Conservation (phyloP, 1,139 yeast genomes). For the Fermentozyma sake region DNA sequence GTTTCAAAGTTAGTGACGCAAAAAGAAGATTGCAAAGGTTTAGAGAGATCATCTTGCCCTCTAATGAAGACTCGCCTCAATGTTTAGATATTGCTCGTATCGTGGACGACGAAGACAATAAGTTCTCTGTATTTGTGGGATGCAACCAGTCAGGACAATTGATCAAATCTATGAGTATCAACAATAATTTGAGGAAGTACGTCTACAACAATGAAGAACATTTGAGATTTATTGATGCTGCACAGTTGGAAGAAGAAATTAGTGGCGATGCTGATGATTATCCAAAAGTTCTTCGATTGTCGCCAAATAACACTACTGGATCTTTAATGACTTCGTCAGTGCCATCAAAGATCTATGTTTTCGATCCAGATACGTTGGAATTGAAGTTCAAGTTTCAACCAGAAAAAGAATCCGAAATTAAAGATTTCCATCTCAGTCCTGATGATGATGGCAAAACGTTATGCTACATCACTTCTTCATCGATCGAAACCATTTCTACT, state of each 20-base stretch:
- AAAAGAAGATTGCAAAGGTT: conserved; percentile 52
- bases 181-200: conserved; percentile 71
- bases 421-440: conserved; percentile 28
- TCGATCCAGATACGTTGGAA: conserved; percentile 54
- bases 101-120: conserved; percentile 23
- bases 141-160: conserved; percentile 62
- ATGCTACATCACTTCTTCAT: conserved; percentile 51
- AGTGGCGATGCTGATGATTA: conserved; percentile 44
- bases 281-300: conserved; percentile 52
- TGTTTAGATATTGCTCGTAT: conserved; percentile 50
- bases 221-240: conserved; percentile 56
- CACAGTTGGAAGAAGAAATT: conserved; percentile 42
- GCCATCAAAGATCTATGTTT: conserved; percentile 56
- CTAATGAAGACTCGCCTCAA: conserved; percentile 72
- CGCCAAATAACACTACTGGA: conserved; percentile 53
- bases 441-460: conserved; percentile 46
- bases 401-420: conserved; percentile 31
- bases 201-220: conserved; percentile 53
- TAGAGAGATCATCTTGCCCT: conserved; percentile 58
- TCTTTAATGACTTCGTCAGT: conserved; percentile 58
- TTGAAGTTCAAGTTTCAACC: conserved; percentile 32
- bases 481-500: conserved; percentile 51
- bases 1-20: conserved; percentile 49
- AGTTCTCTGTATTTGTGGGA: conserved; percentile 59
- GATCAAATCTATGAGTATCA: conserved; percentile 55